These are phyloP conservation scores for Musa beccarii DNA, from an alignment of 176 grass and related monocot species.

Conservation along the genomic window DNA sequence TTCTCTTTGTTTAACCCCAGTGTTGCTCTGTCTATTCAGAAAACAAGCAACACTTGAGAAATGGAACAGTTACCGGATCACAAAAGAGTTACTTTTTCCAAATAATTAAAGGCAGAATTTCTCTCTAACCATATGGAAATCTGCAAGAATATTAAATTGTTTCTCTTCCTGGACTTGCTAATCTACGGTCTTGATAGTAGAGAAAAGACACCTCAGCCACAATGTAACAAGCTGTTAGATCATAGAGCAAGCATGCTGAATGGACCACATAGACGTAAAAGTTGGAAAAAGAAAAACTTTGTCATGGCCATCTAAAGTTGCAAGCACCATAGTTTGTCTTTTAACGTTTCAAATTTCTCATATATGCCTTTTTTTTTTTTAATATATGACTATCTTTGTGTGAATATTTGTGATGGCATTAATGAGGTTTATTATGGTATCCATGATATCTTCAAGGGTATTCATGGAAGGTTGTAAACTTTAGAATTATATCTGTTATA, in stretches of 20 bases:
- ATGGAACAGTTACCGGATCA: not conserved
- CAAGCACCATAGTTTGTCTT: not conserved
- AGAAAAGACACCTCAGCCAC: not conserved
- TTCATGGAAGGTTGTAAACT: not conserved
- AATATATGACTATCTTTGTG: not conserved
- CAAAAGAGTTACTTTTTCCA: not conserved
- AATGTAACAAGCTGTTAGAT: not conserved
- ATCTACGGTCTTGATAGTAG: not conserved
- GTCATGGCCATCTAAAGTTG: not conserved
- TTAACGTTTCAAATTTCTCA: not conserved
- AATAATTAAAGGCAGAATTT: not conserved
- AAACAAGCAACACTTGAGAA: constrained; percentile 37
- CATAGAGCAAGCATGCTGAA: not conserved
- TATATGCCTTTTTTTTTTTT: not conserved
- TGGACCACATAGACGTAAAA: not conserved
- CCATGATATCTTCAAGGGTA: too few relatives aligned
- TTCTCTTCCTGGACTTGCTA: not conserved
- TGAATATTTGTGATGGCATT: not conserved
- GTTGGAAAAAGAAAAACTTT: not conserved
- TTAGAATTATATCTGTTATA: not conserved
- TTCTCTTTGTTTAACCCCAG: constrained; percentile 48
- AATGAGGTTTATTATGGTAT: not conserved
- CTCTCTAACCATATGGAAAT: not conserved
- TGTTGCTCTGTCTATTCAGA: constrained; percentile 99
- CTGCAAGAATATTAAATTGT: not conserved